phyloP scores from a whole-genome alignment of 306 rosid species.

The Gastrolobium villosum region DNA sequence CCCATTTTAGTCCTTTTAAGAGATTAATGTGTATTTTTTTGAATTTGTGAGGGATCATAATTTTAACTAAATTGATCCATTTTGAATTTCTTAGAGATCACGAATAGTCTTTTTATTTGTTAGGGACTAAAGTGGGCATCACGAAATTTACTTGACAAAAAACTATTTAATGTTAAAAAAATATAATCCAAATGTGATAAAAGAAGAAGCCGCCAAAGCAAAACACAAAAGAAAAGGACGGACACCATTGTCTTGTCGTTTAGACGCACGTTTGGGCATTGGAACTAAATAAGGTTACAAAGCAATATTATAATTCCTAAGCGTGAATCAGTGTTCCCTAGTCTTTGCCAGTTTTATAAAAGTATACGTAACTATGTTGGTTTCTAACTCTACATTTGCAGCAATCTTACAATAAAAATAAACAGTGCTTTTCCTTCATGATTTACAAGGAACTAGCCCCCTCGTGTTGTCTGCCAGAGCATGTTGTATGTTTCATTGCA shows the following conservation, averaged over 20 bases:
- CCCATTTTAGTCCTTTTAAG: no score
- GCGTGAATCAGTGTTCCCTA: slow-evolving; percentile 65
- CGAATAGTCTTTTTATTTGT: no score
- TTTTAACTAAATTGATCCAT: no score
- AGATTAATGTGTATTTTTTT: no score
- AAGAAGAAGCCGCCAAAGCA: slow-evolving; percentile 65
- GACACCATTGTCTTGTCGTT: slow-evolving; percentile 61
- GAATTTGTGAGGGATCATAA: no score
- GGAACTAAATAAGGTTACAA: slow-evolving; percentile 47
- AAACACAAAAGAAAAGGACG: slow-evolving; percentile 46
- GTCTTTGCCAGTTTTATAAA: slow-evolving; percentile 52
- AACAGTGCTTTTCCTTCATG: slow-evolving; percentile 39
- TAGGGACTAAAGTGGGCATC: no score
- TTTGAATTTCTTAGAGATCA: no score
- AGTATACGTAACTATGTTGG: slow-evolving; percentile 77
- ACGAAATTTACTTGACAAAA: no score
- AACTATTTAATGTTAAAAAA: no score
- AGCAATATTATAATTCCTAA: slow-evolving; percentile 39
- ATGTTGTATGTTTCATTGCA: slow-evolving; percentile 41
- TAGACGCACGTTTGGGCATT: slow-evolving; percentile 63
- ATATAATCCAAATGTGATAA: slow-evolving; percentile 35
- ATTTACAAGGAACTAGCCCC: slow-evolving; percentile 41
- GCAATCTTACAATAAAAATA: slow-evolving; percentile 28
- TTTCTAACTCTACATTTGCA: slow-evolving; percentile 69
- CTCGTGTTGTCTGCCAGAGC: slow-evolving; percentile 43